A percentile compares a stretch with the other conserved stretches of the same genome.
These are phyloP conservation scores for Globisporangium paroecandrum DNA, from an alignment of 352 stramenopile genomes.

Conservation along the genomic window DNA sequence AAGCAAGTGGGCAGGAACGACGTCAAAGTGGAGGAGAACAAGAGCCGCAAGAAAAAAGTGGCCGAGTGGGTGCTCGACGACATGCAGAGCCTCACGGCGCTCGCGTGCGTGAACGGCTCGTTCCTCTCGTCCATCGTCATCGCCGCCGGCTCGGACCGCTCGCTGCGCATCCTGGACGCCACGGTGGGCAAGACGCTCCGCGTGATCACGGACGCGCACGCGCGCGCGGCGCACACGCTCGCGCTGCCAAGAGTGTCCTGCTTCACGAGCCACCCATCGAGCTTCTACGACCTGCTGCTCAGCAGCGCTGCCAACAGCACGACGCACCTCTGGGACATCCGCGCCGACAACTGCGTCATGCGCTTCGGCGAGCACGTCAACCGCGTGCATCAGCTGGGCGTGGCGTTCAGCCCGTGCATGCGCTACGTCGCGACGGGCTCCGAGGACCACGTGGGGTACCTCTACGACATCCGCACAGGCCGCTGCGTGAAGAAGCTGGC, in stretches of 20 bases:
- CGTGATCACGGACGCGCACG: slow-evolving; percentile 61
- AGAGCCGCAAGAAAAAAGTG: slow-evolving; percentile 63
- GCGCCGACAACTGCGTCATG: slow-evolving; percentile 83
- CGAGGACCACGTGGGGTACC: slow-evolving; percentile 75
- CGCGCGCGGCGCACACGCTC: slow-evolving; percentile 61
- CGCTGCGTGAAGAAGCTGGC: slow-evolving; percentile 52
- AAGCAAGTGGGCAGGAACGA: slow-evolving; percentile 35
- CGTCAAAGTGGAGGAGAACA: slow-evolving; percentile 44
- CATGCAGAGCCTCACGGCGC: slow-evolving; percentile 63
- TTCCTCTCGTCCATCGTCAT: slow-evolving; percentile 80
- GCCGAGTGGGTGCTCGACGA: slow-evolving; percentile 56
- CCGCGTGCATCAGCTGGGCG: slow-evolving; percentile 65
- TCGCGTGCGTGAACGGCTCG: slow-evolving; percentile 76
- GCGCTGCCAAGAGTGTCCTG: slow-evolving; percentile 60
- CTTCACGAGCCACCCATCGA: slow-evolving; percentile 62
- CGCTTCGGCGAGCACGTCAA: slow-evolving; percentile 83
- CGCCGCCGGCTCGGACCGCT: slow-evolving; percentile 70
- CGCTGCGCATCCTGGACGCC: slow-evolving; percentile 71
- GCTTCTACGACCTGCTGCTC: slow-evolving; percentile 84
- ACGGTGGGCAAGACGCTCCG: slow-evolving; percentile 49
- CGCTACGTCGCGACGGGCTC: slow-evolving; percentile 86
- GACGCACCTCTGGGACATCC: slow-evolving; percentile 83
- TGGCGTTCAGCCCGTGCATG: slow-evolving; percentile 88
- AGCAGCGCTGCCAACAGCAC: slow-evolving; percentile 69
- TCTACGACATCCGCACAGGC: slow-evolving; percentile 86